Conservation (phyloP, 495 filamentous ascomycete genomes). For the Hypoxylon perforatum region DNA sequence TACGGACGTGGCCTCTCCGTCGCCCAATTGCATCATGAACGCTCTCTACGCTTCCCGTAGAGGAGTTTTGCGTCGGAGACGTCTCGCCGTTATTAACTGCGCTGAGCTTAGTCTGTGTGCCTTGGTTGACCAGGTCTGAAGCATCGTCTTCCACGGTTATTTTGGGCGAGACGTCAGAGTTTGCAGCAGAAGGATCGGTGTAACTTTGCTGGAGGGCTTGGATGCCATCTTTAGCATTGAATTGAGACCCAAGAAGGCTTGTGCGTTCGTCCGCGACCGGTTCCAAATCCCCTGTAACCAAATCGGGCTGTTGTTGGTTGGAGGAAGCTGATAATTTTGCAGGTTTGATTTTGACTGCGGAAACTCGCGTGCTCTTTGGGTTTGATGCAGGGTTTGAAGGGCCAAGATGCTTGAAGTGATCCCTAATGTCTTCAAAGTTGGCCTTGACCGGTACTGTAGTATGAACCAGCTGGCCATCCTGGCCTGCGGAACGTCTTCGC, state of each 20-base stretch:
- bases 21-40: conserved; percentile 28
- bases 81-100: conserved; percentile 18
- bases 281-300: conserved; percentile 33
- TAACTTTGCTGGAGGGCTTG: conserved; percentile 74
- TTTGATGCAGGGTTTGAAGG: conserved; percentile 90
- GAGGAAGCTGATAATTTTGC: conserved; percentile 43
- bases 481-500: conserved; percentile 64
- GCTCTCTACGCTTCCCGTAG: conserved; percentile 31
- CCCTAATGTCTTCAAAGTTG: conserved; percentile 73
- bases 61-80: conserved; percentile 44
- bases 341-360: conserved; percentile 90
- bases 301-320: conserved; percentile 41
- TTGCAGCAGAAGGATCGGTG: conserved; percentile 60
- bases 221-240: conserved; percentile 72
- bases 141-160: conserved; percentile 32
- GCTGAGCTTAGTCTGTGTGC: conserved; percentile 30
- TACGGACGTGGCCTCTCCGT: conserved; percentile 71
- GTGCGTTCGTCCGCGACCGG: conserved; percentile 54
- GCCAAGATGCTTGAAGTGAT: conserved; percentile 90
- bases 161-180: conserved; percentile 47
- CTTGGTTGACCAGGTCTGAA: conserved; percentile 35
- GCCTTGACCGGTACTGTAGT: conserved; percentile 58
- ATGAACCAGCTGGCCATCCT: conserved; percentile 53
- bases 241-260: conserved; percentile 50
- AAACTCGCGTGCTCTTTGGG: conserved; percentile 84